Evolutionary conservation across 768 basidiomycete species (phyloP).

Genomic region (Lyophyllum shimeji): DNA sequence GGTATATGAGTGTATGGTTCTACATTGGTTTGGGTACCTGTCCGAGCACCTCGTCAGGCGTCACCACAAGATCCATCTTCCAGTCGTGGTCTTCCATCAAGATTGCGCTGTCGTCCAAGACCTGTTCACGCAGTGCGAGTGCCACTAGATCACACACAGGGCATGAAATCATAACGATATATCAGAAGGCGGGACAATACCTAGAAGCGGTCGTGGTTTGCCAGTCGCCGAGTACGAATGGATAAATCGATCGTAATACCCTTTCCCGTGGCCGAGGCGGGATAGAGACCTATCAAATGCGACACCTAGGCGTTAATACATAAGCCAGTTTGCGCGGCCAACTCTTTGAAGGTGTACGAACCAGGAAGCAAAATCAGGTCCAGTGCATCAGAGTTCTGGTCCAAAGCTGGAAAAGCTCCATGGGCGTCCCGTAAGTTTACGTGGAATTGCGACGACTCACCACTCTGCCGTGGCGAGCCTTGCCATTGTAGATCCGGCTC

Average conservation of each 20-base stretch:
- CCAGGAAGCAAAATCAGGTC: constrained; percentile 73
- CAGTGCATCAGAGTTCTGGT: constrained; percentile 37
- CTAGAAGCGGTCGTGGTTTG: constrained; percentile 52
- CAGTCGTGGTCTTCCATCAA: constrained; percentile 61
- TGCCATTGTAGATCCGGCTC: constrained; percentile 54
- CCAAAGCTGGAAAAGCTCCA: constrained; percentile 29
- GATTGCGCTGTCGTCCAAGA: constrained; percentile 49
- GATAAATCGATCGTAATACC: constrained; percentile 80
- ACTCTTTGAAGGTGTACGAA: constrained; percentile 24
- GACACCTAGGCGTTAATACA: constrained; percentile 44
- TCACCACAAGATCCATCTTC: constrained; percentile 62
- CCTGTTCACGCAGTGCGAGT: constrained; percentile 61
- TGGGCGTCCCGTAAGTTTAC: neutral
- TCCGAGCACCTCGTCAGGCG: constrained; percentile 31
- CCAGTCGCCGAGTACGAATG: constrained; percentile 47
- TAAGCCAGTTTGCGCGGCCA: neutral
- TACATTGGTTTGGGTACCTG: neutral
- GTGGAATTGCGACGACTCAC: constrained; percentile 29
- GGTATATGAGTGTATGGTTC: neutral
- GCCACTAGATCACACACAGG: constrained; percentile 45
- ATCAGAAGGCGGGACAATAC: constrained; percentile 34
- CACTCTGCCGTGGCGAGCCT: constrained; percentile 44
- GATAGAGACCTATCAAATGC: constrained; percentile 71
- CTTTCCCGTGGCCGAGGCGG: constrained; percentile 81
- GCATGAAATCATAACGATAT: constrained; percentile 4